A percentile compares a stretch with the other conserved stretches of the same genome.
These are phyloP conservation scores for Penicillium sp. DNA, from an alignment of 2,329 filamentous ascomycete species.

Conservation along the genomic window DNA sequence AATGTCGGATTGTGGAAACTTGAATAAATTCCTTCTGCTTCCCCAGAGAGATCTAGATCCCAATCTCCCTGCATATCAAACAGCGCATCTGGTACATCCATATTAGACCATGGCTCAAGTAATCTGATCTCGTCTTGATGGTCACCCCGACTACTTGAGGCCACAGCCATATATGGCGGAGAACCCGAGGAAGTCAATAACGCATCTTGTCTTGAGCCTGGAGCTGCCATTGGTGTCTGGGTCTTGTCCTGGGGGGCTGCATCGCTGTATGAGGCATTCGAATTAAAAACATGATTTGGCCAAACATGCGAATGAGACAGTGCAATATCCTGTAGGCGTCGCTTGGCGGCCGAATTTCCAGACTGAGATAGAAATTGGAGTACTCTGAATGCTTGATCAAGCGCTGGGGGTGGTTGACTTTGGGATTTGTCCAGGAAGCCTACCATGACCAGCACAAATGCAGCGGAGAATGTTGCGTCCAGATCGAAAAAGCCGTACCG, in stretches of 20 bases:
- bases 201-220: background rate
- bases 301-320: slow-evolving; percentile 19
- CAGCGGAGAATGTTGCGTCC: slow-evolving; percentile 23
- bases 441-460: slow-evolving; percentile 23
- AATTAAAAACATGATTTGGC: slow-evolving; percentile 10
- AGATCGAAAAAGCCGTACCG: slow-evolving; percentile 25
- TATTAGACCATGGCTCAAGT: slow-evolving; percentile 13
- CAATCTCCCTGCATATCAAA: slow-evolving; percentile 20
- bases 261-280: background rate
- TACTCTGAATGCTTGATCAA: slow-evolving; percentile 16
- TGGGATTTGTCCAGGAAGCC: slow-evolving; percentile 13
- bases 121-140: slow-evolving; percentile 11
- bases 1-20: slow-evolving; percentile 22
- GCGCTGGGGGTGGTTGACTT: slow-evolving; percentile 8
- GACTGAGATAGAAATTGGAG: slow-evolving; percentile 16
- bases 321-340: slow-evolving; percentile 18
- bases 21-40: slow-evolving; percentile 23
- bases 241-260: background rate
- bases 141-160: background rate
- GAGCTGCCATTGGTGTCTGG: background rate
- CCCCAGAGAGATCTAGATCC: slow-evolving; percentile 16
- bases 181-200: background rate
- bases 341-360: slow-evolving; percentile 19
- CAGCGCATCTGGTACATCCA: background rate
- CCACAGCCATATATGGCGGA: background rate